Evolutionary conservation across 2,329 filamentous ascomycete genomes (phyloP).

Genomic region (Aspergillus uvarum): DNA sequence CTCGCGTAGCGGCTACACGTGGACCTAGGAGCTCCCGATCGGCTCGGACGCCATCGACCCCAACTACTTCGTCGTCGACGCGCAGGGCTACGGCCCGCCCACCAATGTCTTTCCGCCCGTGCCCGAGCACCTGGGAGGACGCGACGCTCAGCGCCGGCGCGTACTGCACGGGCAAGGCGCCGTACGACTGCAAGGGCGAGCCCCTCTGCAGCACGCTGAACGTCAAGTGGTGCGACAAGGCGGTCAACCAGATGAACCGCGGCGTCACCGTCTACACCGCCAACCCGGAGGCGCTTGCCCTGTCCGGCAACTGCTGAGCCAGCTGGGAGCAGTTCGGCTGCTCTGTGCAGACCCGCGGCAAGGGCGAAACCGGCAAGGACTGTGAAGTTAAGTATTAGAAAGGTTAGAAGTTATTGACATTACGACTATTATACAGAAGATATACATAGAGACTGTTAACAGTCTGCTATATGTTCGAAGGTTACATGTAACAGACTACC

Average conservation of each 20-base stretch:
- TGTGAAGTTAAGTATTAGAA: too few species aligned
- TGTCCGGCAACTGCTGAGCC: conserved; percentile 1
- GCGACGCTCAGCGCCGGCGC: too few species aligned
- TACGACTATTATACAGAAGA: too few species aligned
- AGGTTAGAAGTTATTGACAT: too few species aligned
- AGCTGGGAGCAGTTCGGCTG: conserved; percentile 1
- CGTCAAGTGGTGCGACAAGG: conserved; percentile 17
- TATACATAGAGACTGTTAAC: too few species aligned
- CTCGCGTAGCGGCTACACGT: not conserved
- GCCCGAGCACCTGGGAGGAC: too few species aligned
- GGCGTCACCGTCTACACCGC: not conserved
- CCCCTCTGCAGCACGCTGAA: conserved; percentile 12
- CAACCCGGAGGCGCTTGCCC: not conserved
- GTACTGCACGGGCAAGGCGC: not conserved
- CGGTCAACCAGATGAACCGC: conserved; percentile 10
- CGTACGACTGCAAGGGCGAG: conserved; percentile 15
- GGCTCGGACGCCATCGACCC: conserved; percentile 8
- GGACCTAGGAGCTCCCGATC: conserved; percentile 8
- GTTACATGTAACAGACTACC: too few species aligned
- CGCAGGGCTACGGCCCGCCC: conserved; percentile 14
- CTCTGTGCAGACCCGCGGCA: conserved; percentile 1
- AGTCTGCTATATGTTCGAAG: too few species aligned
- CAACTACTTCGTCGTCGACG: conserved; percentile 16
- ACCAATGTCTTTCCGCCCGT: conserved; percentile 11
- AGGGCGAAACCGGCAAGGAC: not conserved